Percentiles rank a stretch among this genome's conserved stretches.
Evolutionary conservation across 495 filamentous ascomycete species (phyloP).

Genomic region (Penicillium mononematosum): DNA sequence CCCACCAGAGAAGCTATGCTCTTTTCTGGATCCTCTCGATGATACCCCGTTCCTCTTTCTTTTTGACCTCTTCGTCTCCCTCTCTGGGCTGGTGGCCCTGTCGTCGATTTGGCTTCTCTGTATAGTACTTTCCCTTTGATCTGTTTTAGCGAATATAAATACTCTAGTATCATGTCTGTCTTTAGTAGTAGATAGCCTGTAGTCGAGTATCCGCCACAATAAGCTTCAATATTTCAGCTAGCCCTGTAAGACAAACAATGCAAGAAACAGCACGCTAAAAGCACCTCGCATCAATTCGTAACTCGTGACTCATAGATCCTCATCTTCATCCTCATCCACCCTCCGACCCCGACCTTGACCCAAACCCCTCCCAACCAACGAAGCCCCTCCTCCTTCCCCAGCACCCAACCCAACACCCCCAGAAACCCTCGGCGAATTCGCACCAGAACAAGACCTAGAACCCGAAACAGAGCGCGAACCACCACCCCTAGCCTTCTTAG

Average conservation of each 20-base stretch:
- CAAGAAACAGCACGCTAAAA: not conserved
- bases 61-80: slow-evolving; percentile 4
- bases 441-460: not conserved
- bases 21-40: slow-evolving; percentile 3
- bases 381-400: not conserved
- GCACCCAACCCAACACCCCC: not conserved
- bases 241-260: not conserved
- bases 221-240: not conserved
- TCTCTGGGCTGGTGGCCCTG: slow-evolving; percentile 8
- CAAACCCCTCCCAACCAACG: not conserved
- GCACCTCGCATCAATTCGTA: not conserved
- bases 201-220: not conserved
- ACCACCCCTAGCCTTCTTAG: slow-evolving; percentile 12
- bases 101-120: slow-evolving; percentile 16
- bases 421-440: slow-evolving; percentile 1
- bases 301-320: slow-evolving; percentile 3
- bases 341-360: not conserved
- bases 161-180: not conserved
- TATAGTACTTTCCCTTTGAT: slow-evolving; percentile 21
- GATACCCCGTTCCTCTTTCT: slow-evolving; percentile 13
- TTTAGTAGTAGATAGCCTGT: not conserved
- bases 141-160: slow-evolving; percentile 24
- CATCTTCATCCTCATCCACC: slow-evolving; percentile 4
- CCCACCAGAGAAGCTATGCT: not conserved
- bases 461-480: slow-evolving; percentile 11